Evolutionary conservation across 2,329 filamentous ascomycete genomes (phyloP).

Genomic region (Venturia oleaginea): DNA sequence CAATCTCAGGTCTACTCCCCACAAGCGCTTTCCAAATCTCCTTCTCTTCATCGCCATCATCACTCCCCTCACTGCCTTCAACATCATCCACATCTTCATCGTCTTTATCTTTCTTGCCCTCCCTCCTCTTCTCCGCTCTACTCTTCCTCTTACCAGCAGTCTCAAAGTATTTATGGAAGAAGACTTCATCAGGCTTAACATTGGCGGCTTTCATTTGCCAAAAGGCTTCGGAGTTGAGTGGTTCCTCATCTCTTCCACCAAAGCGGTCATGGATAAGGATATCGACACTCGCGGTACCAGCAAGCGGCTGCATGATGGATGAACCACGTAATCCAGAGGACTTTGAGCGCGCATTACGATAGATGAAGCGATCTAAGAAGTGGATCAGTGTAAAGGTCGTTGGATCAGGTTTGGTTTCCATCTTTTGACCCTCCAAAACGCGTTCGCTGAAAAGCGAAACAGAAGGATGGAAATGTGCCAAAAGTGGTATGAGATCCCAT

Average conservation of each 20-base stretch:
- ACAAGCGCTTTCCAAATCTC: constrained; percentile 91
- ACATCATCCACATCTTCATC: constrained; percentile 70
- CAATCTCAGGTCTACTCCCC: constrained; percentile 67
- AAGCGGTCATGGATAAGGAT: constrained; percentile 51
- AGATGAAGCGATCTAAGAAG: constrained; percentile 98
- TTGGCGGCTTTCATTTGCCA: constrained; percentile 82
- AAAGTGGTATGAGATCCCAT: constrained; percentile 80
- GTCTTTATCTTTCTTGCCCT: constrained; percentile 34
- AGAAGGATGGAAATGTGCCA: constrained; percentile 84
- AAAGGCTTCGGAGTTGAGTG: constrained; percentile 81
- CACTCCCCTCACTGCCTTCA: constrained; percentile 17
- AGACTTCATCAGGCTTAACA: constrained; percentile 83
- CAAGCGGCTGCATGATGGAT: constrained; percentile 95
- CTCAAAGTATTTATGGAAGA: constrained; percentile 96
- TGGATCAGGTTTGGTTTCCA: constrained; percentile 80
- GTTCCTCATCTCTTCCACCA: constrained; percentile 48
- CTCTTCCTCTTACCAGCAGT: constrained; percentile 48
- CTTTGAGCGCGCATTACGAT: constrained; percentile 76
- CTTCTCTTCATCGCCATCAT: constrained; percentile 56
- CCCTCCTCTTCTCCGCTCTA: constrained; percentile 37
- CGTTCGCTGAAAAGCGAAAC: constrained; percentile 74
- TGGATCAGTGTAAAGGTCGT: constrained; percentile 84
- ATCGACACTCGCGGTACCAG: constrained; percentile 50
- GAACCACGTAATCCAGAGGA: constrained; percentile 55
- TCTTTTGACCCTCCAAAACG: constrained; percentile 58